phyloP scores from a whole-genome alignment of 2,329 filamentous ascomycete species.

The Ascochyta lentis region DNA sequence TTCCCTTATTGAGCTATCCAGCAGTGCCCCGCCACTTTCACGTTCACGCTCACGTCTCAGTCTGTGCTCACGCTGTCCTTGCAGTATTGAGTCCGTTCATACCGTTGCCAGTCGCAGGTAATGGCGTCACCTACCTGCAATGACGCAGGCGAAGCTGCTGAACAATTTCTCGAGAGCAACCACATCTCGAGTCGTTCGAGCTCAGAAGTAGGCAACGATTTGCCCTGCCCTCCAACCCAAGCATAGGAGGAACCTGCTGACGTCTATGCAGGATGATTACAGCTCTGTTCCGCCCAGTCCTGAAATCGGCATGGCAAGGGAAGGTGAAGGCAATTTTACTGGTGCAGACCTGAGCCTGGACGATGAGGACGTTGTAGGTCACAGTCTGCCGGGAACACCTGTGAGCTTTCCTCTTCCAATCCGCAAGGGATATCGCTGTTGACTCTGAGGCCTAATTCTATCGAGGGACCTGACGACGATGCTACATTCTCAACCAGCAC shows the following conservation, averaged over 20 bases:
- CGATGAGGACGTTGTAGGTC: background rate
- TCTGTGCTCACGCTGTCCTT: background rate
- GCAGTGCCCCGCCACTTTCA: background rate
- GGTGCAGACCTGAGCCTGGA: background rate
- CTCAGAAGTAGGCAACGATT: background rate
- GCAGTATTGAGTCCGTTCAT: background rate
- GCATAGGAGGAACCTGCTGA: background rate
- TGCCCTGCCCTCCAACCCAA: background rate
- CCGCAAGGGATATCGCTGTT: background rate
- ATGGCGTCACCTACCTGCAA: background rate
- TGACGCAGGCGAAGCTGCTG: background rate
- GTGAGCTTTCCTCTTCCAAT: background rate
- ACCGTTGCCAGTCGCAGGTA: background rate
- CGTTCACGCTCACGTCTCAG: background rate
- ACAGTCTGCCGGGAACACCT: background rate
- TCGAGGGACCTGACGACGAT: background rate
- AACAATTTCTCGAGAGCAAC: background rate
- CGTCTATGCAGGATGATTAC: background rate
- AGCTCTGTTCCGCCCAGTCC: background rate
- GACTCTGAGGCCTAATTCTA: background rate
- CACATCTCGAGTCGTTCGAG: background rate
- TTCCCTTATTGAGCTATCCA: too few species aligned
- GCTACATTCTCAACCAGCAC: background rate
- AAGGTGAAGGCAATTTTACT: background rate
- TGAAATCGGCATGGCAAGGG: slow-evolving; percentile 5